A percentile compares a stretch with the other conserved stretches of the same genome.
These are phyloP conservation scores for Funneliformis caledonium DNA, from an alignment of 371 early-diverging fungal species.

Conservation along the genomic window DNA sequence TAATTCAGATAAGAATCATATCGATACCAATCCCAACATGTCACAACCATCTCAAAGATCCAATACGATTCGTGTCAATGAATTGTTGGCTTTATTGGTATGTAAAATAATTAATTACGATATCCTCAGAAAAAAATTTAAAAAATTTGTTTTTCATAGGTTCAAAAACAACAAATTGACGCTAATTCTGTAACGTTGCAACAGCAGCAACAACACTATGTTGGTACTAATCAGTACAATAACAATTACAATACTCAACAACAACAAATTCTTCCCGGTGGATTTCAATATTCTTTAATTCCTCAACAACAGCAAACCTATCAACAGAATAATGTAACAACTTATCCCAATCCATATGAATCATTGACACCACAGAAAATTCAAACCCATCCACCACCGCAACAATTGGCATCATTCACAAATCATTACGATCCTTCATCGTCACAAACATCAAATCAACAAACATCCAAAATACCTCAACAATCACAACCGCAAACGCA, in stretches of 20 bases:
- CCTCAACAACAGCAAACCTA: background rate
- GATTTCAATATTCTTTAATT: background rate
- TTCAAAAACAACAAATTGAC: background rate
- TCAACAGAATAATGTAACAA: background rate
- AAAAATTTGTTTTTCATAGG: background rate
- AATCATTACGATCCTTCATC: background rate
- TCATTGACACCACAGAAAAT: background rate
- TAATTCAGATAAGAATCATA: background rate
- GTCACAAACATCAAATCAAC: background rate
- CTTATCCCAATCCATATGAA: background rate
- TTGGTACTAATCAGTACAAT: background rate
- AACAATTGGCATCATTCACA: background rate
- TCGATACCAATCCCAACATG: background rate
- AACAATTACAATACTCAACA: background rate
- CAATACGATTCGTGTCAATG: background rate
- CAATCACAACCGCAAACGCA: background rate
- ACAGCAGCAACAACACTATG: background rate
- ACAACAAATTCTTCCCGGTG: background rate
- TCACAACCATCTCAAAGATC: background rate
- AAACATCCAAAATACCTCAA: background rate
- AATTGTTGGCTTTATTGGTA: slow-evolving; percentile 1
- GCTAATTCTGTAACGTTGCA: background rate
- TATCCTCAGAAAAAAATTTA: no score
- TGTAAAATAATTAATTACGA: background rate
- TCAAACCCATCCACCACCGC: background rate